Evolutionary conservation across 2,329 filamentous ascomycete species (phyloP).

Genomic region (Cladosporium phlei): DNA sequence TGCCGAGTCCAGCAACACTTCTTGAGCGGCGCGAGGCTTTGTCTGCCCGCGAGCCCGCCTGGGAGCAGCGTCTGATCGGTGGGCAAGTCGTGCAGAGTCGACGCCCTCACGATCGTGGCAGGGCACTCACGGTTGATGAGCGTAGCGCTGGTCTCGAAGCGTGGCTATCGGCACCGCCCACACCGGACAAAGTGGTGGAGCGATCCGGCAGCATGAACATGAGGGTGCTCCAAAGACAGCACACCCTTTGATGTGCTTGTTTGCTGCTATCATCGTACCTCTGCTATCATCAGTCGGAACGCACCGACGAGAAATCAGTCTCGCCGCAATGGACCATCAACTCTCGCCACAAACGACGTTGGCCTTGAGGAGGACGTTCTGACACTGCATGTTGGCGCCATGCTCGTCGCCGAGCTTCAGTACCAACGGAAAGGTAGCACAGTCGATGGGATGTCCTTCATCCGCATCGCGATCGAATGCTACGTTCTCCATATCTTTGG

Average conservation of each 20-base stretch:
- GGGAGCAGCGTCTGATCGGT: constrained; percentile 18
- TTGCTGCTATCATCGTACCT: background rate
- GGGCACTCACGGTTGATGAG: constrained; percentile 16
- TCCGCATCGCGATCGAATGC: constrained; percentile 54
- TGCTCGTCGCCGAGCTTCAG: constrained; percentile 62
- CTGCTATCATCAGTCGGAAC: too few species aligned
- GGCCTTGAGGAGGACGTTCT: constrained; percentile 63
- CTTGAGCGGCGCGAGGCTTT: constrained; percentile 19
- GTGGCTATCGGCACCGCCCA: constrained; percentile 12
- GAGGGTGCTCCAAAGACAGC: constrained; percentile 18
- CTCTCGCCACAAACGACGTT: constrained; percentile 51
- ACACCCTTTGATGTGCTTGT: constrained; percentile 17
- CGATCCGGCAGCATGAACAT: background rate
- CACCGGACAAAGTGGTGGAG: background rate
- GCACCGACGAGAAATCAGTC: too few species aligned
- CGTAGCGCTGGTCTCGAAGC: constrained; percentile 10
- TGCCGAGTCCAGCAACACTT: constrained; percentile 18
- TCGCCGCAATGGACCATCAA: too few species aligned
- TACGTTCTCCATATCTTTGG: constrained; percentile 61
- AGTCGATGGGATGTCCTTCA: constrained; percentile 50
- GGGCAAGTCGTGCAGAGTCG: constrained; percentile 19
- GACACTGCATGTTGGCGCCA: constrained; percentile 56
- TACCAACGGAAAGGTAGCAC: constrained; percentile 61
- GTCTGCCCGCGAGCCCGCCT: constrained; percentile 15
- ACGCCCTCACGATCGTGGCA: constrained; percentile 16